Evolutionary conservation across 164 flowering plant genomes (phyloP).

Genomic region (Platanus orientalis): DNA sequence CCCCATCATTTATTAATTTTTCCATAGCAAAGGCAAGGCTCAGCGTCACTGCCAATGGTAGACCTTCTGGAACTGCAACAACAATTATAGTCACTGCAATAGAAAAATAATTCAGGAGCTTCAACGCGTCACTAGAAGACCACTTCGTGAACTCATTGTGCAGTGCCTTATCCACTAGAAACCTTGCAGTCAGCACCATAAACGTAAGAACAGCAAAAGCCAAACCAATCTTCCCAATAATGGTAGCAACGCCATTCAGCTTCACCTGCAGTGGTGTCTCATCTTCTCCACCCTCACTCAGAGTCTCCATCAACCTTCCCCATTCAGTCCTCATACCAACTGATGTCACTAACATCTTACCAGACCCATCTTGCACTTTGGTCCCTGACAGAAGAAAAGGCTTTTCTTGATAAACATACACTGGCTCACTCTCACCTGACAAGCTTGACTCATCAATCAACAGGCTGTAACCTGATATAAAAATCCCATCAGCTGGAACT

Average conservation of each 20-base stretch:
- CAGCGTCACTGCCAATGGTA: constrained; percentile 39
- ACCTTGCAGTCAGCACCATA: constrained; percentile 19
- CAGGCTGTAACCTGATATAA: constrained; percentile 32
- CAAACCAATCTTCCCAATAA: constrained; percentile 34
- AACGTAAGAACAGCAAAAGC: constrained; percentile 28
- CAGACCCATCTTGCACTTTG: constrained; percentile 44
- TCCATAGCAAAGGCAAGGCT: constrained; percentile 38
- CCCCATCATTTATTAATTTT: constrained; percentile 31
- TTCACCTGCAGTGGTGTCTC: constrained; percentile 29
- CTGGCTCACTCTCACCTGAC: constrained; percentile 39
- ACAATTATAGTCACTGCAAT: constrained; percentile 29
- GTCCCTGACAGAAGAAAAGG: constrained; percentile 45
- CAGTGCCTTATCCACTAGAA: constrained; percentile 17
- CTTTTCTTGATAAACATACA: constrained; percentile 12
- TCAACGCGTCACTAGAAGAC: constrained; percentile 20
- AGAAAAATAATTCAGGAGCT: constrained; percentile 21
- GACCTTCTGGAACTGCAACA: constrained; percentile 51
- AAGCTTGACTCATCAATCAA: constrained; percentile 39
- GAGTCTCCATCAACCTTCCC: constrained; percentile 35
- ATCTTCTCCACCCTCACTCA: constrained; percentile 27
- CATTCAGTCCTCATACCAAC: constrained; percentile 44
- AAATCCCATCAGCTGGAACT: constrained; percentile 45
- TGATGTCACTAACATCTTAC: constrained; percentile 33
- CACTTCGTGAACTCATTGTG: constrained; percentile 10
- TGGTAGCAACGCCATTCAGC: constrained; percentile 33